Conservation (phyloP, 1,284 basidiomycete genomes). For the Macrocybe sp. region DNA sequence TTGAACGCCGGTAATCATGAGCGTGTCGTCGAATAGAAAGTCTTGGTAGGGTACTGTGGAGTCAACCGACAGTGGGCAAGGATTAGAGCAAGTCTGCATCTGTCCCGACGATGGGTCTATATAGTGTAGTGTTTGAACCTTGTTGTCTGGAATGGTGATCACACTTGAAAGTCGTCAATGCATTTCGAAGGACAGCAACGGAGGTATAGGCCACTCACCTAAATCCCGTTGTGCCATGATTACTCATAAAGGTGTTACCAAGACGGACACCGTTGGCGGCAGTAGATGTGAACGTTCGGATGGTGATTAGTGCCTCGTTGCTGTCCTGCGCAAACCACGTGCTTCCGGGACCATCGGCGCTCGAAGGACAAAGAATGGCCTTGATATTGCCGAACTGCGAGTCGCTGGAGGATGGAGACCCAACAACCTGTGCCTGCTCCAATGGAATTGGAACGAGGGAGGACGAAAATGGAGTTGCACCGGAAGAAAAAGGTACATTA, state of each 20-base stretch:
- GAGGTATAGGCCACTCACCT: conserved; percentile 46
- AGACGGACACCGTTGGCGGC: conserved; percentile 79
- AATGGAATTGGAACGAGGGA: conserved; percentile 88
- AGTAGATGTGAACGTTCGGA: conserved; percentile 69
- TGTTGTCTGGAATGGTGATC: conserved; percentile 86
- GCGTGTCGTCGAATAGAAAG: conserved; percentile 69
- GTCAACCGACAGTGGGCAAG: conserved; percentile 75
- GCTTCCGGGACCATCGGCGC: conserved; percentile 73
- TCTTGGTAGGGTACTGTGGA: conserved; percentile 81
- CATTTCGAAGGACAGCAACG: conserved; percentile 5
- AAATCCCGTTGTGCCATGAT: conserved; percentile 82
- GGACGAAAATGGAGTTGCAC: conserved; percentile 83
- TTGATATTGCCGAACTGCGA: conserved; percentile 65
- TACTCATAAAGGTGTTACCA: conserved; percentile 83
- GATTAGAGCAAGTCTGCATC: conserved; percentile 65
- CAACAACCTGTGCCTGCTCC: conserved; percentile 59
- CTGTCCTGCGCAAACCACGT: conserved; percentile 84
- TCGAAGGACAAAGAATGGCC: conserved; percentile 81
- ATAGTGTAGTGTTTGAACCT: conserved; percentile 71
- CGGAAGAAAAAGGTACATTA: conserved; percentile 69
- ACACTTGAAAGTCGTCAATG: conserved; percentile 41
- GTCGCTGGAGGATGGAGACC: conserved; percentile 65
- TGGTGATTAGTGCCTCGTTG: conserved; percentile 65
- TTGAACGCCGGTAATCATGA: conserved; percentile 76
- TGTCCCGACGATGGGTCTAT: conserved; percentile 72